Percentiles rank a stretch among this genome's conserved stretches.
phyloP scores from a whole-genome alignment of 257 asterid genomes.

The Ocimum tenuiflorum region DNA sequence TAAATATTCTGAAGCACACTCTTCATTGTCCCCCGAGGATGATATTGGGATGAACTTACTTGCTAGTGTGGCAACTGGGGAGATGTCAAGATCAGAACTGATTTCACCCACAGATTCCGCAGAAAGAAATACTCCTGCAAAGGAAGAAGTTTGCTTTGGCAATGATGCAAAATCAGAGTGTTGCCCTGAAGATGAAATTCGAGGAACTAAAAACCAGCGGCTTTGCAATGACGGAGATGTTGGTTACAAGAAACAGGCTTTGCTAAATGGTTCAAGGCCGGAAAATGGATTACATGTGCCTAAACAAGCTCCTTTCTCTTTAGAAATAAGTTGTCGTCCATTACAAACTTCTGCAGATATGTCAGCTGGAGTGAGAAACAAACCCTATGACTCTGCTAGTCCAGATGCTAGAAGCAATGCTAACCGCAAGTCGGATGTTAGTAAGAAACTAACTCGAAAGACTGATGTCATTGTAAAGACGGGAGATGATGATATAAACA shows the following conservation, averaged over 20 bases:
- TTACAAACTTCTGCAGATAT: constrained; percentile 28
- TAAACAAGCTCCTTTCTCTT: constrained; percentile 20
- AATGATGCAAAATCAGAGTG: constrained; percentile 50
- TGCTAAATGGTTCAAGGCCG: constrained; percentile 26
- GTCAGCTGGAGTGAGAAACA: constrained; percentile 19
- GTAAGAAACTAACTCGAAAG: constrained; percentile 29
- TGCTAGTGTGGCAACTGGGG: constrained; percentile 96
- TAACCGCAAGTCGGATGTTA: constrained; percentile 20
- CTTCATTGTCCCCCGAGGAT: constrained; percentile 65
- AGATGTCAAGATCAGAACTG: constrained; percentile 56
- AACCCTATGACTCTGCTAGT: constrained; percentile 15
- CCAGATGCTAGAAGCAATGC: constrained; percentile 22
- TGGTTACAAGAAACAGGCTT: constrained; percentile 30
- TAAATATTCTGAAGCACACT: constrained; percentile 61
- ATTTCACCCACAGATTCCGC: constrained; percentile 57
- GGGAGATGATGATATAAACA: constrained; percentile 24
- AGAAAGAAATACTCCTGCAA: constrained; percentile 38
- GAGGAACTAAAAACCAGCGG: constrained; percentile 23
- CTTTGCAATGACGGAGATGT: constrained; percentile 24
- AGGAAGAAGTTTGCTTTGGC: constrained; percentile 39
- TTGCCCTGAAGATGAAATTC: constrained; percentile 25
- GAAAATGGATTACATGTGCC: constrained; percentile 25
- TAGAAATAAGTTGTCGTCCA: constrained; percentile 24
- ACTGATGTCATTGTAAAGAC: constrained; percentile 21
- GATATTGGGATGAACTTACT: constrained; percentile 92